Evolutionary conservation across 2,329 filamentous ascomycete genomes (phyloP).

Genomic region (Claviceps pazoutovae): DNA sequence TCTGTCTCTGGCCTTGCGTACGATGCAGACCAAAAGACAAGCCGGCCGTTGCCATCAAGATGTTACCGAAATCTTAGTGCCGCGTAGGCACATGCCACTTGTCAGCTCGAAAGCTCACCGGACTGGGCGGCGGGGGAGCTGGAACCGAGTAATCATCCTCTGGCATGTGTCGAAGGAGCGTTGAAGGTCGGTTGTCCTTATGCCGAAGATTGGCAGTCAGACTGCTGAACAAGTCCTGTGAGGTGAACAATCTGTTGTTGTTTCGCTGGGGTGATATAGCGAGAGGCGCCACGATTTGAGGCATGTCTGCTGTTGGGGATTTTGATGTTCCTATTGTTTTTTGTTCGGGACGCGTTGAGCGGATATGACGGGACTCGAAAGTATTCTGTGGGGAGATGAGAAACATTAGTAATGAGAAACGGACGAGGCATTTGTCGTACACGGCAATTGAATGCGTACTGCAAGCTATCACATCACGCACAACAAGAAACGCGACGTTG

Average conservation of each 20-base stretch:
- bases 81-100: slow-evolving; percentile 5
- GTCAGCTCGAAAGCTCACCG: slow-evolving; percentile 45
- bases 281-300: slow-evolving; percentile 28
- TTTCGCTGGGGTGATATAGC: slow-evolving; percentile 33
- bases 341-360: neutral
- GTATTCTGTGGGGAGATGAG: neutral
- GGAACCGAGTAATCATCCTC: slow-evolving; percentile 50
- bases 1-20: neutral
- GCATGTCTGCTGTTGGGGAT: slow-evolving; percentile 13
- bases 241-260: slow-evolving; percentile 28
- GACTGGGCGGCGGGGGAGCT: slow-evolving; percentile 50
- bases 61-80: neutral
- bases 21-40: neutral
- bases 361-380: neutral
- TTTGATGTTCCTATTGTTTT: neutral
- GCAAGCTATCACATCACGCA: neutral
- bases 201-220: slow-evolving; percentile 37
- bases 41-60: neutral
- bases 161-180: slow-evolving; percentile 36
- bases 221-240: slow-evolving; percentile 38
- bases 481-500: neutral
- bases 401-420: neutral
- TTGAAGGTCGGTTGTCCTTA: slow-evolving; percentile 25
- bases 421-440: neutral
- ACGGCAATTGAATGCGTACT: neutral